Base-by-base conservation (phyloP, 768 basidiomycete genomes). In the Agrocybe pediades region DNA sequence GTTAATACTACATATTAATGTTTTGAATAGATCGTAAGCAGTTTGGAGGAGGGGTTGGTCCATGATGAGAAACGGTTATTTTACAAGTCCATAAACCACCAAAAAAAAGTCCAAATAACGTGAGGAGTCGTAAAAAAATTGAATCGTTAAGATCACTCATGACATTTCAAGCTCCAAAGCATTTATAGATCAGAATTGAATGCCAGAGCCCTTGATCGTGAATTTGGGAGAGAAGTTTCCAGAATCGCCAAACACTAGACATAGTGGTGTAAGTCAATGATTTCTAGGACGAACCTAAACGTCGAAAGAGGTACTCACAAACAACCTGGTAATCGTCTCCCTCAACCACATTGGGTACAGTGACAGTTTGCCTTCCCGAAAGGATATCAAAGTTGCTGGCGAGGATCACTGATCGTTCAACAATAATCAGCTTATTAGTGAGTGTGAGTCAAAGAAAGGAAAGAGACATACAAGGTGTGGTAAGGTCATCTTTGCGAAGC, bases 171-270 rank as follows among this genome's bases (percentile, higher is more conserved):
- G 43, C 25, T 47, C 21, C 30, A 51, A 41, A 42, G 40, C 6
- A 25, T n/a, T 13, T 13, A 16, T 16, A 16, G 19, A 3, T 56
- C 40, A 56, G 25, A 51, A 56, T 23, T 51, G 36, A 45, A 55
- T 42, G n/a, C 53, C 56, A 24, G 54, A 58, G 9, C 59, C 61
- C 8, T 26, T 61, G 46, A 71, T 71, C 2, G 66, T 65, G 49
- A 71, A 69, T 6, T 21, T 23, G 27, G 66, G 65, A 2, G 71
- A 71, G 36, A 66, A 67, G 56, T 81, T 72, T 16, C 79, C 80
- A 41, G 78, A 80, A 63, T 80, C 80, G 11, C 79, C 80, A 36
- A 81, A 71, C 45, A 82, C 80, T 82, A 17, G n/a, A n/a, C n/a
- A n/a, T 23, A 39, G 16, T 25, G 5, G 39, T 40, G 46, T 23